phyloP scores from a whole-genome alignment of 176 grass and related monocot genomes.

The Pontederia paniculata region DNA sequence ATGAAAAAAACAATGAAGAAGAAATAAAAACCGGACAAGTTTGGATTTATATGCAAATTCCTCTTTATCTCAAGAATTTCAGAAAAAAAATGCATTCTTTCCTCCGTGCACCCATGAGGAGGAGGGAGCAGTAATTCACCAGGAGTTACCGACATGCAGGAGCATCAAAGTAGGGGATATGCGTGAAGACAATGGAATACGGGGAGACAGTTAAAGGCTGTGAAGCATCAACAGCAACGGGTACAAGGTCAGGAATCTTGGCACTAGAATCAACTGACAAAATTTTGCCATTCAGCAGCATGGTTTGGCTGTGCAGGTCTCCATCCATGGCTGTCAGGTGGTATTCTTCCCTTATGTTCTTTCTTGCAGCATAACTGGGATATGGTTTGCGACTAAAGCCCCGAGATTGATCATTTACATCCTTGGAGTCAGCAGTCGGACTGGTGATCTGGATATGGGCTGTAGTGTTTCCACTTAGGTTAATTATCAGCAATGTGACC shows the following conservation, averaged over 20 bases:
- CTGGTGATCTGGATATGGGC: slow-evolving; percentile 19
- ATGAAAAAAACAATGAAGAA: too few relatives aligned
- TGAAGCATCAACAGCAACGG: slow-evolving; percentile 36
- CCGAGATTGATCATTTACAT: slow-evolving; percentile 20
- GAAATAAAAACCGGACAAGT: too few relatives aligned
- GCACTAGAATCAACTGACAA: slow-evolving; percentile 40
- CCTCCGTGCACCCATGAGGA: too few relatives aligned
- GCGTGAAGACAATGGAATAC: slow-evolving; percentile 79
- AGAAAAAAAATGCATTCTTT: too few relatives aligned
- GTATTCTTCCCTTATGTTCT: slow-evolving; percentile 63
- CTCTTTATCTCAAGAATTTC: too few relatives aligned
- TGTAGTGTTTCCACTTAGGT: slow-evolving; percentile 48
- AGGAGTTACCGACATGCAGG: slow-evolving; percentile 52
- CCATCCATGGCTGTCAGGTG: slow-evolving; percentile 68
- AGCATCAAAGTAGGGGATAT: slow-evolving; percentile 57
- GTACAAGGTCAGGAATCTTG: slow-evolving; percentile 56
- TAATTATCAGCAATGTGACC: slow-evolving; percentile 64
- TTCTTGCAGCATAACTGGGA: slow-evolving; percentile 14
- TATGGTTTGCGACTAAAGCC: slow-evolving; percentile 19
- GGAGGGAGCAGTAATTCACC: background rate
- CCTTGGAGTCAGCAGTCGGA: slow-evolving; percentile 2
- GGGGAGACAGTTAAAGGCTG: slow-evolving; percentile 56
- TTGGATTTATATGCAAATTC: too few relatives aligned
- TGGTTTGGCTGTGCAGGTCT: slow-evolving; percentile 72
- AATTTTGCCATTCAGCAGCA: slow-evolving; percentile 69